These are phyloP conservation scores for Populus simonii DNA, from an alignment of 345 rosid species.

Conservation along the genomic window DNA sequence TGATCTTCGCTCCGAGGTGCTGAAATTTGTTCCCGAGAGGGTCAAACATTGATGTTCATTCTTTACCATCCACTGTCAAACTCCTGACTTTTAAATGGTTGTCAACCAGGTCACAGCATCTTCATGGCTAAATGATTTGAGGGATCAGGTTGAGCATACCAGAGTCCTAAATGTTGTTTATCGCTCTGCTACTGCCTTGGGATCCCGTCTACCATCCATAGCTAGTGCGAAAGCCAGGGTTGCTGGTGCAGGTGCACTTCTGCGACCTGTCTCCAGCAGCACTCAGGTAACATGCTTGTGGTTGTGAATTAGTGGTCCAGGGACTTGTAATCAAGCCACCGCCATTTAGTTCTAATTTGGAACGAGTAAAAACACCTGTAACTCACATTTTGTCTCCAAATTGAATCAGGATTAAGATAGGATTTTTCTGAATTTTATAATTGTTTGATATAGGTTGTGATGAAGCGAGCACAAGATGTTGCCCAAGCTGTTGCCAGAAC, in stretches of 20 bases:
- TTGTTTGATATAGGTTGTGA: conserved; percentile 55
- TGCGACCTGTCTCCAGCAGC: conserved; percentile 81
- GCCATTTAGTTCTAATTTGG: not conserved
- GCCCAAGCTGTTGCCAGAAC: conserved; percentile 87
- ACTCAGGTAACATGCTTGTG: conserved; percentile 61
- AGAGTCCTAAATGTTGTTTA: conserved; percentile 85
- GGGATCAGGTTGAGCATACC: conserved; percentile 85
- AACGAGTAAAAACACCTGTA: not conserved
- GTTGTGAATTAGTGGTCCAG: not conserved
- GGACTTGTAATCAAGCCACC: not conserved
- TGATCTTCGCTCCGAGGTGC: conserved; percentile 90
- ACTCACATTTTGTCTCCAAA: not conserved
- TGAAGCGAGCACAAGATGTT: conserved; percentile 85
- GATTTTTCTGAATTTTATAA: not conserved
- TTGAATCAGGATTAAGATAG: not conserved
- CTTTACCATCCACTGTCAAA: not conserved
- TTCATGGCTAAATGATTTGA: conserved; percentile 91
- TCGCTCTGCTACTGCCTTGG: conserved; percentile 90
- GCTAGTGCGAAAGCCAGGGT: conserved; percentile 95
- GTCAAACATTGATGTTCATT: not conserved
- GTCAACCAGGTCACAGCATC: conserved; percentile 77
- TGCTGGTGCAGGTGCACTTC: conserved; percentile 89
- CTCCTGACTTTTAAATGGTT: conserved; percentile 18
- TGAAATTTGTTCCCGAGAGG: conserved; percentile 9
- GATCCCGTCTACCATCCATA: conserved; percentile 86